phyloP scores from a whole-genome alignment of 768 basidiomycete genomes.

The Russula earlei region DNA sequence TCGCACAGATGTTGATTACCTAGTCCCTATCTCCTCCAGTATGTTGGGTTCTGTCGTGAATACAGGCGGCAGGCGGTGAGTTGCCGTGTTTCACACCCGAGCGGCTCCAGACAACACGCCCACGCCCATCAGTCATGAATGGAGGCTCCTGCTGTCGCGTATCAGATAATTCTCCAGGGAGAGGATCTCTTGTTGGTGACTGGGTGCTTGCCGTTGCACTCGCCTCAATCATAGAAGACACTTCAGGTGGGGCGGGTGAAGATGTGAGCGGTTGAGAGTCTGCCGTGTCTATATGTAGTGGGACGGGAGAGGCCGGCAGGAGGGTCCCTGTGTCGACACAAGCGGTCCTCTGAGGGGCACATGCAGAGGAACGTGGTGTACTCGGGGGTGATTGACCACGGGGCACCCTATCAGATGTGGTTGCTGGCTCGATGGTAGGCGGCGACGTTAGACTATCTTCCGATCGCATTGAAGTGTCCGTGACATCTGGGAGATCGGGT shows the following conservation, averaged over 20 bases:
- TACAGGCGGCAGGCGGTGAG: neutral
- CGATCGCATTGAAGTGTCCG: neutral
- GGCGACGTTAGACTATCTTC: neutral
- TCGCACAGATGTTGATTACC: neutral
- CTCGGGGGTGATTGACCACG: conserved; percentile 1
- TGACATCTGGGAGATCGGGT: neutral
- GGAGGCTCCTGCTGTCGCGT: conserved; percentile 22
- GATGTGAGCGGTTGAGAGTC: neutral
- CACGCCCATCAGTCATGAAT: conserved; percentile 30
- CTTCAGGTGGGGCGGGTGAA: neutral
- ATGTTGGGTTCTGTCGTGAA: neutral
- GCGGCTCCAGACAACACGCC: conserved; percentile 29
- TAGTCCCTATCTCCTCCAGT: neutral
- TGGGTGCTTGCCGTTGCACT: neutral
- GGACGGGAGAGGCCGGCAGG: neutral
- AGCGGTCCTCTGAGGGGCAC: neutral
- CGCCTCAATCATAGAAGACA: neutral
- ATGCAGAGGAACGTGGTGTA: neutral
- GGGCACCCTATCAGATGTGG: neutral
- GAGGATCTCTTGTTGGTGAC: neutral
- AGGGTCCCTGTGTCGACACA: neutral
- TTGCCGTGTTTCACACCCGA: conserved; percentile 13
- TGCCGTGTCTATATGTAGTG: neutral
- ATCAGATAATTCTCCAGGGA: neutral
- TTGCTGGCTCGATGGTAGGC: neutral